These are phyloP conservation scores for Bacterosira constricta DNA, from an alignment of 108 stramenopile species.

Conservation along the genomic window DNA sequence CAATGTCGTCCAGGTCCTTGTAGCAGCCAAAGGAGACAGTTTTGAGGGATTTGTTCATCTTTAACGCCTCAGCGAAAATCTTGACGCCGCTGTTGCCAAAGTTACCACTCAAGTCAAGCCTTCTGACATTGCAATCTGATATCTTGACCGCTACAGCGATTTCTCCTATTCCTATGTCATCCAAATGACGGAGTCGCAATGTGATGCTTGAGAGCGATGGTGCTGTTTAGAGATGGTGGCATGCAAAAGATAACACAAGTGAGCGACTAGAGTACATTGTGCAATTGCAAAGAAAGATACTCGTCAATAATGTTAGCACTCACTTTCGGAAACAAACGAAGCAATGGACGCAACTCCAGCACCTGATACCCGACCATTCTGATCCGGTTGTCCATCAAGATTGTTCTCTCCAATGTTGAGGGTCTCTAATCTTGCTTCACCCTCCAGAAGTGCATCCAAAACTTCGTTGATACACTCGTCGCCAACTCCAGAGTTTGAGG, in stretches of 20 bases:
- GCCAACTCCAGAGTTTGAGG: conserved; percentile 7
- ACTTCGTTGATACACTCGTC: conserved; percentile 11
- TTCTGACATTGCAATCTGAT: conserved; percentile 18
- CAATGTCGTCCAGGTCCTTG: conserved; percentile 10
- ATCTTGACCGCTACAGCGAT: conserved; percentile 8
- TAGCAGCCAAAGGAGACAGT: conserved; percentile 39
- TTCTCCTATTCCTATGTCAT: conserved; percentile 15
- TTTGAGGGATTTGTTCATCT: conserved; percentile 31
- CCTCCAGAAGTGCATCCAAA: conserved; percentile 18
- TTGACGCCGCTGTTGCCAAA: conserved; percentile 42
- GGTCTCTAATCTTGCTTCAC: conserved; percentile 10
- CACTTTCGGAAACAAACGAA: background rate
- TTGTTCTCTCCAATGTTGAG: conserved; percentile 19
- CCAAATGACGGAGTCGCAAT: conserved; percentile 15
- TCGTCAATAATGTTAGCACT: background rate
- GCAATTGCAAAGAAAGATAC: background rate
- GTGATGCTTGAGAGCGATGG: conserved; percentile 20
- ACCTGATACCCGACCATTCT: background rate
- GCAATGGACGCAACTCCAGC: background rate
- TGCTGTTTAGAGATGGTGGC: background rate
- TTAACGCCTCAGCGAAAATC: conserved; percentile 46
- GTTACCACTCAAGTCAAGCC: conserved; percentile 33
- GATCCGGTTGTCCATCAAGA: conserved; percentile 4
- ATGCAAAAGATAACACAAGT: background rate
- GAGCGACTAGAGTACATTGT: background rate